Evolutionary conservation across 2,329 filamentous ascomycete species (phyloP), one percentile per base, ranked within the genome.

Genomic region (Colletotrichum neosansevieriae): DNA sequence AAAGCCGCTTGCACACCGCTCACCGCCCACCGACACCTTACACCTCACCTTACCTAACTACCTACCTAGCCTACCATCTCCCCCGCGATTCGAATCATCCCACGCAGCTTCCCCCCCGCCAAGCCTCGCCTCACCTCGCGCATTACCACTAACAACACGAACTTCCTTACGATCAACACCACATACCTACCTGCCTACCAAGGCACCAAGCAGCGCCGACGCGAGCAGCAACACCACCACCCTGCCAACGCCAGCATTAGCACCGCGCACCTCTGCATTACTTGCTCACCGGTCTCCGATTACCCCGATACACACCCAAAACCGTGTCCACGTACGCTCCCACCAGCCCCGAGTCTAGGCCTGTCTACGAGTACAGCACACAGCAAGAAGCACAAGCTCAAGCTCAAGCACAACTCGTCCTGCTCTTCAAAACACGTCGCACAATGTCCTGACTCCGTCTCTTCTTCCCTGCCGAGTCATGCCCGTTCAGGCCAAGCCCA

Each of bases 401-500:
- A 54, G 51, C 54, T 56, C 63, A 29, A 38, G 45, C 58, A 42
- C 51, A 59, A 53, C n/a, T 49, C 68, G 24, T 38, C 42, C 15
- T 38, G 45, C 21, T n/a, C 51, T 57, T 54, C 56, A 58, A 70
- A 51, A 65, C 56, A 51, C 56, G 57, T 60, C 54, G 57, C 61
- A 70, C 58, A 63, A 66, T 70, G 50, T 65, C 57, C 40, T 74
- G 69, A 67, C 53, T 53, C 44, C 57, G 57, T 51, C 40, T 12
- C 11, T 21, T 45, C 61, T 56, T 40, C 66, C 62, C 49, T 66
- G 61, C 54, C 57, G 72, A 74, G 71, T 65, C 71, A 86, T 86
- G 82, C 72, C 80, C 12, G 75, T 78, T 40, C 73, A 81, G 53
- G 70, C 78, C 21, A 87, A 84, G 73, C 89, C 85, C 0, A 93